phyloP scores from a whole-genome alignment of 441 rosid species.

The Brassica balearica region DNA sequence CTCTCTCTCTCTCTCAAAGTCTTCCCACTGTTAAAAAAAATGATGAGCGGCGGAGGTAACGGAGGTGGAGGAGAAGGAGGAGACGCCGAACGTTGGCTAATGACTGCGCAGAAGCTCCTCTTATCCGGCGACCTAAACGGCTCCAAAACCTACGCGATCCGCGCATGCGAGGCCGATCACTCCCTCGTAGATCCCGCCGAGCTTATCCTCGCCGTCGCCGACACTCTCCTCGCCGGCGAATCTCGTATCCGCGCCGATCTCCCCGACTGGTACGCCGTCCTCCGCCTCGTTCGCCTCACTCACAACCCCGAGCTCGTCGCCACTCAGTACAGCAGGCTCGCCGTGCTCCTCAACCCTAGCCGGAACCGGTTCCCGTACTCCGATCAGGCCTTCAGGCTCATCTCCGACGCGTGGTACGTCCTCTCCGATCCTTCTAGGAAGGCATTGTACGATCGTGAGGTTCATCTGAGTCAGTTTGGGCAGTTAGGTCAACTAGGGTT shows the following conservation, averaged over 20 bases:
- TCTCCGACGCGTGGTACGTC: slow-evolving; percentile 86
- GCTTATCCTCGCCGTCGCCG: slow-evolving; percentile 77
- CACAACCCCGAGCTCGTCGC: slow-evolving; percentile 68
- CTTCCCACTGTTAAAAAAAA: slow-evolving; percentile 6
- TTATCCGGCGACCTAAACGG: slow-evolving; percentile 76
- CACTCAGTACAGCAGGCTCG: slow-evolving; percentile 80
- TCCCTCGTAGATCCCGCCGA: slow-evolving; percentile 56
- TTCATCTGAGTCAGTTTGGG: slow-evolving; percentile 65
- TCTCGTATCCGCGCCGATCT: slow-evolving; percentile 43
- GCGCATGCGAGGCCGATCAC: slow-evolving; percentile 82
- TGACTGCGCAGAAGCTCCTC: slow-evolving; percentile 78
- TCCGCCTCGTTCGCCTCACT: slow-evolving; percentile 71
- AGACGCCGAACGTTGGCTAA: slow-evolving; percentile 80
- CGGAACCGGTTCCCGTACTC: slow-evolving; percentile 67
- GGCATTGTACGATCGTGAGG: slow-evolving; percentile 71
- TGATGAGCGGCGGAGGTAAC: slow-evolving; percentile 44
- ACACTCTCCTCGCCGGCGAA: slow-evolving; percentile 71
- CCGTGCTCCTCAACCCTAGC: slow-evolving; percentile 64
- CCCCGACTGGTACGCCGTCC: slow-evolving; percentile 79
- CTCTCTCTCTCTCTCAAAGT: background rate
- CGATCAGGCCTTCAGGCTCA: slow-evolving; percentile 71
- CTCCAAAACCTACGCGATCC: slow-evolving; percentile 73
- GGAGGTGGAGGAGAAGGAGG: slow-evolving; percentile 37
- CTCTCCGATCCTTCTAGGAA: slow-evolving; percentile 72
- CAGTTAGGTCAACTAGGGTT: slow-evolving; percentile 48